A percentile compares a stretch with the other conserved stretches of the same genome.
These are phyloP conservation scores for Magnusiomyces fungicola DNA, from an alignment of 1,139 yeast species.

Conservation along the genomic window DNA sequence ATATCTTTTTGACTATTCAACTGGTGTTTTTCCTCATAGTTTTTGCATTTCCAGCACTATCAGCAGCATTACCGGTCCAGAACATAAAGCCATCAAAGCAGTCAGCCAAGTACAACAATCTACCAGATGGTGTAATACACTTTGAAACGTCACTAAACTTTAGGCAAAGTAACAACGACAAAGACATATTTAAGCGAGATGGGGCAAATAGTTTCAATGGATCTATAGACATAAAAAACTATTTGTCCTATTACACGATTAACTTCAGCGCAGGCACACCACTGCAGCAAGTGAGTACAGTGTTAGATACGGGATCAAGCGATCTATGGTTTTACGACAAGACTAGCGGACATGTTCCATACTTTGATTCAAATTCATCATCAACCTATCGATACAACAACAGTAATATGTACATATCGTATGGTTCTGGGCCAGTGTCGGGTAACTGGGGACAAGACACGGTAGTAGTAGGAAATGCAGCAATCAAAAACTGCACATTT, in stretches of 20 bases:
- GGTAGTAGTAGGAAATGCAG: constrained; percentile 38
- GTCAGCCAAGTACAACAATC: too few species aligned
- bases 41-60: too few species aligned
- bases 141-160: constrained; percentile 1
- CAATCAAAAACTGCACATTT: constrained; percentile 41
- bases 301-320: constrained; percentile 42
- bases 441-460: constrained; percentile 59
- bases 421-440: constrained; percentile 36
- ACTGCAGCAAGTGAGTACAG: constrained; percentile 32
- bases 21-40: too few species aligned
- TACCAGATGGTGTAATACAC: neutral
- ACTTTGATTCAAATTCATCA: constrained; percentile 21
- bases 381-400: constrained; percentile 19
- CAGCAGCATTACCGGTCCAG: too few species aligned
- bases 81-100: too few species aligned
- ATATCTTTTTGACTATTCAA: too few species aligned
- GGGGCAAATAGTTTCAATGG: neutral
- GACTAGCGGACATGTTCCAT: constrained; percentile 20
- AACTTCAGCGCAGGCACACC: constrained; percentile 40
- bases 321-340: constrained; percentile 40
- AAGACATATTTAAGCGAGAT: neutral
- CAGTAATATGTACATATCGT: constrained; percentile 20
- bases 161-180: neutral
- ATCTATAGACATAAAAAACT: constrained; percentile 7
- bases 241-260: constrained; percentile 21